A percentile compares a stretch with the other conserved stretches of the same genome.
These are phyloP conservation scores for Eucalyptus rudis DNA, from an alignment of 345 rosid genomes.

Conservation along the genomic window DNA sequence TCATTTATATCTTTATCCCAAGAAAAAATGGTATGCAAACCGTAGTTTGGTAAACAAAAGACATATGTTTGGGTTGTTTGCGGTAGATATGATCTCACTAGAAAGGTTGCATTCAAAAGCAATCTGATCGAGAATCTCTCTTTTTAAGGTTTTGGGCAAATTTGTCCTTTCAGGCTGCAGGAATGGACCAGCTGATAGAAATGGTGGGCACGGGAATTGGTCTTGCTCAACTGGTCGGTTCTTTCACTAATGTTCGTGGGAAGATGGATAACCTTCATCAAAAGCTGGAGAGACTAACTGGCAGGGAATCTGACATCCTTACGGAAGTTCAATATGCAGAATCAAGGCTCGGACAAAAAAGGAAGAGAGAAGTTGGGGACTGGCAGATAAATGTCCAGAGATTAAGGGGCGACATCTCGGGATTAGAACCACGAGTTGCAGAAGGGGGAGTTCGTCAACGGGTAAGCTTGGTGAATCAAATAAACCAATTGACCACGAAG, in stretches of 20 bases:
- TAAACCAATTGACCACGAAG: neutral
- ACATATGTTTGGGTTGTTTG: neutral
- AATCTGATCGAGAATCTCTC: neutral
- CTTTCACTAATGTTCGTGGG: neutral
- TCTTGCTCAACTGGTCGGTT: accelerated
- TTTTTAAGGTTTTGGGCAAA: too few relatives aligned
- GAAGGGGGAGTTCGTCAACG: accelerated
- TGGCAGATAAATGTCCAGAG: neutral
- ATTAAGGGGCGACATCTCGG: neutral
- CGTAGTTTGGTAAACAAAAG: neutral
- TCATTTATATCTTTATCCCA: too few relatives aligned
- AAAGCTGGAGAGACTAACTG: neutral
- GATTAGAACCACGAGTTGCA: neutral
- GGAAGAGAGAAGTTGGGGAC: neutral
- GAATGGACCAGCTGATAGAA: accelerated
- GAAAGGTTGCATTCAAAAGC: neutral
- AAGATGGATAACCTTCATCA: neutral
- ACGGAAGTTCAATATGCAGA: neutral
- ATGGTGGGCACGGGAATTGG: accelerated
- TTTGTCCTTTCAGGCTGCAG: neutral
- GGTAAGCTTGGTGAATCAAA: neutral
- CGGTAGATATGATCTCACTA: neutral
- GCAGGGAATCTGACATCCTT: neutral
- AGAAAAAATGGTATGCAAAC: neutral
- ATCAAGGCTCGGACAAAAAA: neutral